A percentile compares a stretch with the other conserved stretches of the same genome.
phyloP scores from a whole-genome alignment of 768 basidiomycete species.

The Termitomyces sp. region DNA sequence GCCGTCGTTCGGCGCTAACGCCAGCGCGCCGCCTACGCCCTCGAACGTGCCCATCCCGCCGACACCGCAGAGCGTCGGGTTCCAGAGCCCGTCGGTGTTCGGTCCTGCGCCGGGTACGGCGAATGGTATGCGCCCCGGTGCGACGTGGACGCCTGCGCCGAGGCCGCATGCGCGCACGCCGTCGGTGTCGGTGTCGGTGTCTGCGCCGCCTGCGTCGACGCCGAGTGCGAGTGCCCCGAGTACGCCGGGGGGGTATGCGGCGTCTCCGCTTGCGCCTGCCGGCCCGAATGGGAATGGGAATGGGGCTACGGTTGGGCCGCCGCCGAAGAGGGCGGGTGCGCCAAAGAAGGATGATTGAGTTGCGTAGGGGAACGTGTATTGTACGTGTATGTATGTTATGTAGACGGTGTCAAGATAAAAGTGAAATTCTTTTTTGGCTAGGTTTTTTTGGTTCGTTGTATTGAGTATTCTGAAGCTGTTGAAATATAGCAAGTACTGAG shows the following conservation, averaged over 20 bases:
- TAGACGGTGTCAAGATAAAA: no score
- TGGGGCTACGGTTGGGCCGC: slow-evolving; percentile 21
- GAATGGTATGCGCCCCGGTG: slow-evolving; percentile 13
- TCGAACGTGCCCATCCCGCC: background rate
- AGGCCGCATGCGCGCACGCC: background rate
- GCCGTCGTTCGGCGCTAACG: background rate
- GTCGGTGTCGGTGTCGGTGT: background rate
- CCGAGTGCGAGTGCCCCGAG: slow-evolving; percentile 15
- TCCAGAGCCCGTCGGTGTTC: slow-evolving; percentile 8
- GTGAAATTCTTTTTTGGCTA: no score
- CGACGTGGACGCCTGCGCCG: slow-evolving; percentile 12
- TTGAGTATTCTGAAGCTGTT: no score
- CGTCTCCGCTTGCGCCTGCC: slow-evolving; percentile 32
- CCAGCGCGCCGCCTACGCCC: slow-evolving; percentile 1
- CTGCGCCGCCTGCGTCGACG: background rate
- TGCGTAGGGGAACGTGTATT: background rate
- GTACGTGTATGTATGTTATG: background rate
- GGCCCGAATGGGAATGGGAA: slow-evolving; percentile 22
- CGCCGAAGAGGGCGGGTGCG: slow-evolving; percentile 18
- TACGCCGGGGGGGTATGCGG: slow-evolving; percentile 29
- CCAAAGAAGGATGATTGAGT: slow-evolving; percentile 36
- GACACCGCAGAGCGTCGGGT: slow-evolving; percentile 5
- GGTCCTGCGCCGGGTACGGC: slow-evolving; percentile 10
- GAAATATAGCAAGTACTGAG: no score
- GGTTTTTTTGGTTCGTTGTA: no score